Base-by-base conservation (phyloP, 2,329 filamentous ascomycete species). In the Fusarium buxicola region DNA sequence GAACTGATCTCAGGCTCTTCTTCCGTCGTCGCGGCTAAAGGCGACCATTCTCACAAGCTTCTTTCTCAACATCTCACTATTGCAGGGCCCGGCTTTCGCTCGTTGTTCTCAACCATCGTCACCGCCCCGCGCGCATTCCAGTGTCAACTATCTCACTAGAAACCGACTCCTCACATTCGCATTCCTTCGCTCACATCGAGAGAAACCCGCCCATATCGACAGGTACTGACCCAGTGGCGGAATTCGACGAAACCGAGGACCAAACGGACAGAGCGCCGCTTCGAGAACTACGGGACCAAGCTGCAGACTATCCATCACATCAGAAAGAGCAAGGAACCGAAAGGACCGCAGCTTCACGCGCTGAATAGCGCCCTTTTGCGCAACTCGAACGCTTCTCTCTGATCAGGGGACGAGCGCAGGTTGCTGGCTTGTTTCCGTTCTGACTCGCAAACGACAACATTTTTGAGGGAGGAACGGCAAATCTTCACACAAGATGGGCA, bases 1-100 rank as follows among this genome's bases (percentile, higher is more conserved):
- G 65, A 68, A 68, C 65, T 68, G 65, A 68, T 58, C 55, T 55
- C 49, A 44, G 63, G 45, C 49, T 55, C 47, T 60, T 41, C 43
- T 30, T 46, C 27, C 13, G 30, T 53, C 45, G 63, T 36, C 50
- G n/a, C n/a, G 39, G 30, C 41, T 40, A 40, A 28, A 49, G 44
- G 43, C 58, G 38, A 52, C 46, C 36, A 28, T 58, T 45, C 41
- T 45, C 40, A 36, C 52, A 34, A 63, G 25, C 36, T 30, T 44
- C 25, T 28, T 41, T 54, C 48, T 49, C 39, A 69, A 53, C 36
- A 50, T 71, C 63, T 71, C 55, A 71, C 66, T 34, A 46, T 66
- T 50, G 35, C 63, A 70, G 69, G 59, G 57, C 58, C 51, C 57
- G 69, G 48, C 66, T 63, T 69, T 65, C 69, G 44, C 64, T 71